Evolutionary conservation across 2,329 filamentous ascomycete genomes (phyloP), one percentile per base, ranked within the genome.

Genomic region (Colletotrichum liaoningense): DNA sequence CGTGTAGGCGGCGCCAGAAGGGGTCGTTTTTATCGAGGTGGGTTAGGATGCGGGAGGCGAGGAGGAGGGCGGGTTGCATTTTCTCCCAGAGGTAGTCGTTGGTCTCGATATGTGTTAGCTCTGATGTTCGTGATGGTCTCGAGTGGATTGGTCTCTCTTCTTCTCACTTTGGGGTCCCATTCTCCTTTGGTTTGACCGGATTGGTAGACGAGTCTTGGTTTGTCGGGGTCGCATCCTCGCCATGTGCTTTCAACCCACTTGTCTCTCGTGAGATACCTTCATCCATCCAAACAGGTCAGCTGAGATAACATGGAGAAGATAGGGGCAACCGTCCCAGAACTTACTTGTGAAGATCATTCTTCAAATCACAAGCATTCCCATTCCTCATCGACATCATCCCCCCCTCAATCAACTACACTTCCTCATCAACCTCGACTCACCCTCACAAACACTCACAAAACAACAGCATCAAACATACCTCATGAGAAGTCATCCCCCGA

Each of bases 401-500:
- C 3, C 76, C 77, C 3, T 76, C 74, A 19, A 74, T 35, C 4
- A 81, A 66, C 80, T 81, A 19, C 5, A 6, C 4, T 22, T 22
- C 22, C 30, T 19, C 3, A 19, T 26, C 0, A 35, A 26, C 3
- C 11, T 24, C 16, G 11, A 33, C 30, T 33, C 30, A 33, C 0
- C 30, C 0, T 33, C 30, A 11, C 9, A 11, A 33, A 33, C 30
- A 33, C 30, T 3, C 30, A 33, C 30, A 0, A 33, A 9, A 2
- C 8, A 33, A 24, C n/a, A 24, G 26, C 5, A 14, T 42, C 2
- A 6, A 6, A 33, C 5, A 16, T 60, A 78, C 80, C 67, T 82
- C 80, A n/a, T 81, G 78, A 67, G 80, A 80, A 5, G 79, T 81
- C 49, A 80, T 35, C 19, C 77, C 78, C n/a, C 74, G 70, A 22